Evolutionary conservation across 805 yeast genomes (phyloP).

Genomic region (Grigorovia humatica): DNA sequence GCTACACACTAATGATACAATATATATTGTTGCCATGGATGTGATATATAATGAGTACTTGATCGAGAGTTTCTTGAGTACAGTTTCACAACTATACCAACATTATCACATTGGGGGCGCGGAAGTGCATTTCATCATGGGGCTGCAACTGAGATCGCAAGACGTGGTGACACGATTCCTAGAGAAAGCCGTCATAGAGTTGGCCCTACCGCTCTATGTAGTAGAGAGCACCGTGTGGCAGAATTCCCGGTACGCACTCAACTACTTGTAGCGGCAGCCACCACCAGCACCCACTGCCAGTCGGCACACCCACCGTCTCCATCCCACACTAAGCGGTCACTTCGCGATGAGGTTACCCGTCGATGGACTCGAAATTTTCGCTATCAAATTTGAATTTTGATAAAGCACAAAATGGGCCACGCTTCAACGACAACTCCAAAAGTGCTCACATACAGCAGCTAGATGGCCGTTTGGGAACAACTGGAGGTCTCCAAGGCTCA

Average conservation of each 20-base stretch:
- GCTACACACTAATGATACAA: slow-evolving; percentile 1
- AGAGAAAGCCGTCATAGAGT: slow-evolving; percentile 17
- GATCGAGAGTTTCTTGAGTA: slow-evolving; percentile 23
- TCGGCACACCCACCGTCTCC: not conserved
- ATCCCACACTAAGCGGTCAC: not conserved
- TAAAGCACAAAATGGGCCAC: not conserved
- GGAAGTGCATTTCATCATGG: slow-evolving; percentile 14
- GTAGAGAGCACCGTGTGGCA: slow-evolving; percentile 11
- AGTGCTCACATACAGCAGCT: not conserved
- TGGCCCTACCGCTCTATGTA: slow-evolving; percentile 12
- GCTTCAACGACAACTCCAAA: too few relatives aligned
- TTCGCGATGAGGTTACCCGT: not conserved
- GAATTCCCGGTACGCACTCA: slow-evolving; percentile 17
- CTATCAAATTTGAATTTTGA: not conserved
- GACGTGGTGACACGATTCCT: slow-evolving; percentile 21
- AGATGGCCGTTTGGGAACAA: slow-evolving; percentile 27
- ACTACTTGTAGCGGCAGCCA: slow-evolving; percentile 1
- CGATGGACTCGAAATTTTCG: not conserved
- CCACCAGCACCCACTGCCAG: too few relatives aligned
- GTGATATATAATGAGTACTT: slow-evolving; percentile 29
- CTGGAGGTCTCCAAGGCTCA: slow-evolving; percentile 50
- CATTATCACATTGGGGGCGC: slow-evolving; percentile 3
- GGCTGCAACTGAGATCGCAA: slow-evolving; percentile 27
- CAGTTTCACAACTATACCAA: slow-evolving; percentile 11
- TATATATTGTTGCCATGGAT: slow-evolving; percentile 27